phyloP scores from a whole-genome alignment of 1,139 yeast species.

The Groenewaldozyma auringiensis region DNA sequence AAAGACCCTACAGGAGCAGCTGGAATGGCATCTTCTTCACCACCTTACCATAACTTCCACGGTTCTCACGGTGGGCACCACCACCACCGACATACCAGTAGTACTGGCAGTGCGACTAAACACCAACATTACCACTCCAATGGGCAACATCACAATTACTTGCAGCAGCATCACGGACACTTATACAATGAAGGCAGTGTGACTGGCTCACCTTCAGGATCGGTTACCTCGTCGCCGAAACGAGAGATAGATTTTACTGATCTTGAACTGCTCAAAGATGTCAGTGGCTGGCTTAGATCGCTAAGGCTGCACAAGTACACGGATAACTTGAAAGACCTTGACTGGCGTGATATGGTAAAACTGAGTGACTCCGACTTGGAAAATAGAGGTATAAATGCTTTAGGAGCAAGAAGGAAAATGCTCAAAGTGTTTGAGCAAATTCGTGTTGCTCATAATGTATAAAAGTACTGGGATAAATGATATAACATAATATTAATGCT shows the following conservation, averaged over 20 bases:
- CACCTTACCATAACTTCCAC: not conserved
- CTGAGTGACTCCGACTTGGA: constrained; percentile 64
- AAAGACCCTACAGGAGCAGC: not conserved
- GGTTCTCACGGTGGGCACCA: not conserved
- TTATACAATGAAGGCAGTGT: not conserved
- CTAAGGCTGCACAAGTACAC: constrained; percentile 90
- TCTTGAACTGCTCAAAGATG: constrained; percentile 57
- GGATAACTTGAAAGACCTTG: constrained; percentile 62
- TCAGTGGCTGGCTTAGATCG: constrained; percentile 89
- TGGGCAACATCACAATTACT: not conserved
- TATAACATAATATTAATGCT: too few relatives aligned
- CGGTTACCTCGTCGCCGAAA: constrained; percentile 28
- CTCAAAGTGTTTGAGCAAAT: constrained; percentile 86
- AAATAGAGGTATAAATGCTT: constrained; percentile 76
- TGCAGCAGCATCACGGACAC: not conserved
- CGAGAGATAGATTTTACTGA: constrained; percentile 47
- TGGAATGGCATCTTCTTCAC: not conserved
- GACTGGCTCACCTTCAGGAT: not conserved
- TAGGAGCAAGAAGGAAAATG: constrained; percentile 90
- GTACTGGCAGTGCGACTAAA: not conserved
- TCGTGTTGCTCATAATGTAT: not conserved
- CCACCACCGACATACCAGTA: not conserved
- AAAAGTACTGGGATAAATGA: too few relatives aligned
- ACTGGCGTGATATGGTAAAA: constrained; percentile 73
- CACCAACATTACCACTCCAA: not conserved